phyloP scores from a whole-genome alignment of 306 rosid genomes.

The Datisca glomerata region DNA sequence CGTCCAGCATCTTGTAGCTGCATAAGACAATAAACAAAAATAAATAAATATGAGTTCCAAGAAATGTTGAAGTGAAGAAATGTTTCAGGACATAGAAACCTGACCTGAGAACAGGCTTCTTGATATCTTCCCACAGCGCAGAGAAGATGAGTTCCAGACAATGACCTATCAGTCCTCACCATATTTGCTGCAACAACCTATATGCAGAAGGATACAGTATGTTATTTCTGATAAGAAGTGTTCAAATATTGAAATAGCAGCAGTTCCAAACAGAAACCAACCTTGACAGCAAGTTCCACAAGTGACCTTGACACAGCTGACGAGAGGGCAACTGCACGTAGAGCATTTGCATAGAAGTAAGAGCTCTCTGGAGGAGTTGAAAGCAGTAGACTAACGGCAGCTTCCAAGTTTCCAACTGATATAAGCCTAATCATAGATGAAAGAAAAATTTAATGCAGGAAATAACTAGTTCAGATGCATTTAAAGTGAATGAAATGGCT shows the following conservation, averaged over 20 bases:
- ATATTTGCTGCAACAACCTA: slow-evolving; percentile 99
- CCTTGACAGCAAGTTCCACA: slow-evolving; percentile 96
- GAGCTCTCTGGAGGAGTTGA: slow-evolving; percentile 97
- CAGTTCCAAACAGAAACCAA: slow-evolving; percentile 27
- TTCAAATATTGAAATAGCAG: slow-evolving; percentile 16
- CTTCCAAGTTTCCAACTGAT: slow-evolving; percentile 84
- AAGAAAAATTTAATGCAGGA: slow-evolving; percentile 7
- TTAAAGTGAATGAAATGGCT: too few relatives aligned
- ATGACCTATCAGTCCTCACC: slow-evolving; percentile 95
- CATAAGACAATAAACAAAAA: too few relatives aligned
- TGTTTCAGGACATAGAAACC: slow-evolving; percentile 11
- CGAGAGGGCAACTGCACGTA: slow-evolving; percentile 95
- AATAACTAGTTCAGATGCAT: too few relatives aligned
- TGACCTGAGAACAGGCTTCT: slow-evolving; percentile 99
- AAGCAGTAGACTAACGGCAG: slow-evolving; percentile 86
- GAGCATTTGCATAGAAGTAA: slow-evolving; percentile 78
- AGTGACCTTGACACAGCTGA: slow-evolving; percentile 91
- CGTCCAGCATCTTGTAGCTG: slow-evolving; percentile 99
- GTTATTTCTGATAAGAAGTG: slow-evolving; percentile 10
- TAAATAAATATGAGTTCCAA: too few relatives aligned
- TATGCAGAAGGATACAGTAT: slow-evolving; percentile 10
- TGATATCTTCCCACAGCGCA: slow-evolving; percentile 97
- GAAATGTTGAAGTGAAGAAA: not conserved
- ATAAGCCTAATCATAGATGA: slow-evolving; percentile 48
- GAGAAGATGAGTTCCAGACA: slow-evolving; percentile 95